Conservation (phyloP, 2,329 filamentous ascomycete genomes). For the Venturia carpophila region DNA sequence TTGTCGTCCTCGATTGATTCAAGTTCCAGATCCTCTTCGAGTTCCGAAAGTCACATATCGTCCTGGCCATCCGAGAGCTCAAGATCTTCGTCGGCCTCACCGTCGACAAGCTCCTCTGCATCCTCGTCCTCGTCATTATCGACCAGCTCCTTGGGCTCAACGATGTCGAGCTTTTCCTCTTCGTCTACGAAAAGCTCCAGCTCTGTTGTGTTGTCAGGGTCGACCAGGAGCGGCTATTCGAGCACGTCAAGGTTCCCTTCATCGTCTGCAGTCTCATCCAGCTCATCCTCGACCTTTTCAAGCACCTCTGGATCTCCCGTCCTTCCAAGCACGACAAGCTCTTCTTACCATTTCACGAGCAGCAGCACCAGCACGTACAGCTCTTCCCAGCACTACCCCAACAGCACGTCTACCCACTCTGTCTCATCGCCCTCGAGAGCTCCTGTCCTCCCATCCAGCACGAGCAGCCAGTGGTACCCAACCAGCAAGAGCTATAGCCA, state of each 20-base stretch:
- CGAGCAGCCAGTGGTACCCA: constrained; percentile 10
- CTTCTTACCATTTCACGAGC: not conserved
- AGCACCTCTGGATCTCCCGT: too few species aligned
- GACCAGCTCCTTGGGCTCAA: not conserved
- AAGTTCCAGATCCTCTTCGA: not conserved
- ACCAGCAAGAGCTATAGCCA: not conserved
- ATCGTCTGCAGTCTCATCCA: not conserved
- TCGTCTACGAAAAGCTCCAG: not conserved
- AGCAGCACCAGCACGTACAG: constrained; percentile 14
- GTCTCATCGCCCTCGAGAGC: not conserved
- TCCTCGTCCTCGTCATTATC: not conserved
- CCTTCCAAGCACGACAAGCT: constrained; percentile 12
- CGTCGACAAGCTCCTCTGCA: not conserved
- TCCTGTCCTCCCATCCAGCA: not conserved
- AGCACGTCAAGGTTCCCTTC: not conserved
- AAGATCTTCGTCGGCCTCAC: not conserved
- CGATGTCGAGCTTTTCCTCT: not conserved
- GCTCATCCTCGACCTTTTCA: too few species aligned
- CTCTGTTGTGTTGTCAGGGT: not conserved
- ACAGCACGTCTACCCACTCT: not conserved
- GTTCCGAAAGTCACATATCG: not conserved
- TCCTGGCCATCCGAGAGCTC: not conserved
- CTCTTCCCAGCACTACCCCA: not conserved
- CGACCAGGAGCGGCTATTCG: not conserved
- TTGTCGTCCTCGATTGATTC: not conserved